phyloP scores from a whole-genome alignment of 495 filamentous ascomycete genomes.

The Talaromyces adpressus region DNA sequence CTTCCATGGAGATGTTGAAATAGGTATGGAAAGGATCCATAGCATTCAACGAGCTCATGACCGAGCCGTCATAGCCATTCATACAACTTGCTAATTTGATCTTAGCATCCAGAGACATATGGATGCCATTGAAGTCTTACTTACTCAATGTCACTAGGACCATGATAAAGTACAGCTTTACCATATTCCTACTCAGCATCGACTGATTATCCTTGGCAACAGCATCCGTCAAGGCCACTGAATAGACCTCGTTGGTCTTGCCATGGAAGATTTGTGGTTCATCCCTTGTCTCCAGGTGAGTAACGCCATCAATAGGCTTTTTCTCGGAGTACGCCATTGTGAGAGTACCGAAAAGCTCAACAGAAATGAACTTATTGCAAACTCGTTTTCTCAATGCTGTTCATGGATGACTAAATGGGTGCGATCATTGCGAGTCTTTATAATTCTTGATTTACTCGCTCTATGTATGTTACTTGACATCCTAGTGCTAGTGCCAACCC shows the following conservation, averaged over 20 bases:
- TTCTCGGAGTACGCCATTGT: not conserved
- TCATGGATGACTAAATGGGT: not conserved
- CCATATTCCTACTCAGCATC: not conserved
- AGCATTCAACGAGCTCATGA: not conserved
- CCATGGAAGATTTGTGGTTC: not conserved
- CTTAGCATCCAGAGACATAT: not conserved
- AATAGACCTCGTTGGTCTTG: not conserved
- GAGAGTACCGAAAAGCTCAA: not conserved
- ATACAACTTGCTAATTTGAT: not conserved
- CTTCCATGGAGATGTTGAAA: not conserved
- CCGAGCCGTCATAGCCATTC: not conserved
- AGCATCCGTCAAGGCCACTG: not conserved
- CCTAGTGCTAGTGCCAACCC: not conserved
- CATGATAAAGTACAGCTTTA: not conserved
- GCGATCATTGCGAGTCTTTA: not conserved
- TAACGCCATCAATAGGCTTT: not conserved
- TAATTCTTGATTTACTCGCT: not conserved
- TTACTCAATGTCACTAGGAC: not conserved
- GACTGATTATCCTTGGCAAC: not conserved
- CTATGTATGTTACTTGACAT: not conserved
- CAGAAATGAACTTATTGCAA: not conserved
- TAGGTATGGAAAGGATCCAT: not conserved
- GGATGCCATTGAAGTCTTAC: not conserved
- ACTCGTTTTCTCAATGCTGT: not conserved
- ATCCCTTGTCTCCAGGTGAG: not conserved